phyloP scores from a whole-genome alignment of 176 grass and related monocot genomes.

The Alloteropsis semialata region DNA sequence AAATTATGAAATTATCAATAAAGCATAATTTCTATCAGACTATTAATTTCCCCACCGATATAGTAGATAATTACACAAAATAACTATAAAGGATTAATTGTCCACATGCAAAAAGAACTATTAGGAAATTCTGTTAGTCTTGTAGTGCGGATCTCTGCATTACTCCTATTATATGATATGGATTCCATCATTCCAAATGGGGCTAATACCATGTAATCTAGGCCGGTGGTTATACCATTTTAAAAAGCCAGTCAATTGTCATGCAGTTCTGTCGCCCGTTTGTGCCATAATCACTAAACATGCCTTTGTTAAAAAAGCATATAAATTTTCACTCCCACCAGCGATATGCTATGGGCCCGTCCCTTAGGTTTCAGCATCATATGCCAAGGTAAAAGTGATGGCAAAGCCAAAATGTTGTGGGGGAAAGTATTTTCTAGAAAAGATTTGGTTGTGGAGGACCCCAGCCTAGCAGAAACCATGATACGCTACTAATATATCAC shows the following conservation, averaged over 20 bases:
- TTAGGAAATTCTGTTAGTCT: background rate
- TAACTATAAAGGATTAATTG: background rate
- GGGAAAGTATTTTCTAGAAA: background rate
- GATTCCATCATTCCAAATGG: background rate
- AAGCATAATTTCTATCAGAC: background rate
- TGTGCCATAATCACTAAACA: background rate
- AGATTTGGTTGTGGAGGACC: background rate
- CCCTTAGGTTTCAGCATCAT: slow-evolving; percentile 21
- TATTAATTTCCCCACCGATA: background rate
- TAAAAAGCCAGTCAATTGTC: background rate
- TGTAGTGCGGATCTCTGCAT: background rate
- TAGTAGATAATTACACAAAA: background rate
- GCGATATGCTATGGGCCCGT: background rate
- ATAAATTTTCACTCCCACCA: background rate
- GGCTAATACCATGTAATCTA: background rate
- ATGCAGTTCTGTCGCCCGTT: background rate
- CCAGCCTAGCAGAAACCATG: background rate
- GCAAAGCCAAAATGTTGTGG: slow-evolving; percentile 12
- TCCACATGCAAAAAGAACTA: background rate
- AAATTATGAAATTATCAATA: background rate
- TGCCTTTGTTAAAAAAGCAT: background rate
- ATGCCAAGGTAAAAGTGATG: background rate
- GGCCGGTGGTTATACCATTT: background rate
- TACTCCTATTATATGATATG: background rate
- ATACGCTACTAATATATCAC: background rate